Base-by-base conservation (phyloP, 169 alveolate species). In the Theileria orientalis region DNA sequence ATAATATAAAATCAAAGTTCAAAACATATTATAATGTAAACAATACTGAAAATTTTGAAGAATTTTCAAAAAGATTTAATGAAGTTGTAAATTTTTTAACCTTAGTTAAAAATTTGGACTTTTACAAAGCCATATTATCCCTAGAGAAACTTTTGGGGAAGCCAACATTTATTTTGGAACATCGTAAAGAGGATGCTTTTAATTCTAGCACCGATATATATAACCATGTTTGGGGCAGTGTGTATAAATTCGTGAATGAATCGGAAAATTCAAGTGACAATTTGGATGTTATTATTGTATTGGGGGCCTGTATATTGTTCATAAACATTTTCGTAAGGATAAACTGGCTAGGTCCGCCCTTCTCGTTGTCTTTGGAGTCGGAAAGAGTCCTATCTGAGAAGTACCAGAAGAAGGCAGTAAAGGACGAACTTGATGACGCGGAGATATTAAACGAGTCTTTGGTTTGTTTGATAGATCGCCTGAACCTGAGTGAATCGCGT, bases 1-100 rank as follows among this genome's bases (percentile, higher is more conserved):
- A 83, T 84, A 16, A 91, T 83, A 47, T 84, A 86, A 32, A 87
- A 85, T 66, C 84, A 86, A 42, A 83, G 84, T 47, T 91, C 87
- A 21, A 93, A 83, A 40, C 85, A 92, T 42, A 66, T 69, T 30
- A 90, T 40, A 49, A 66, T 80, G 25, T 66, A 16, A 9, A 37
- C 5, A 37, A 9, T 7, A 9, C 16, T 37, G 44, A 37, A 7
- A 37, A 37, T 37, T 37, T 9, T 37, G 5, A 7, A 37, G 9
- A 37, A 5, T 37, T 7, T 9, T 9, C 44, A 37, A 37, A 37
- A 9, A 9, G 9, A 37, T 37, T 37, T 37, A 7, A 9, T 37
- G 16, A 37, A 9, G 9, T 37, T 37, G 16, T 37, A 9, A 9
- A 37, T 5, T 37, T 37, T 9, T 9, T 37, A 7, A 9, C 5